Evolutionary conservation across 495 filamentous ascomycete species (phyloP).

Genomic region (Podospora pseudoanserina): DNA sequence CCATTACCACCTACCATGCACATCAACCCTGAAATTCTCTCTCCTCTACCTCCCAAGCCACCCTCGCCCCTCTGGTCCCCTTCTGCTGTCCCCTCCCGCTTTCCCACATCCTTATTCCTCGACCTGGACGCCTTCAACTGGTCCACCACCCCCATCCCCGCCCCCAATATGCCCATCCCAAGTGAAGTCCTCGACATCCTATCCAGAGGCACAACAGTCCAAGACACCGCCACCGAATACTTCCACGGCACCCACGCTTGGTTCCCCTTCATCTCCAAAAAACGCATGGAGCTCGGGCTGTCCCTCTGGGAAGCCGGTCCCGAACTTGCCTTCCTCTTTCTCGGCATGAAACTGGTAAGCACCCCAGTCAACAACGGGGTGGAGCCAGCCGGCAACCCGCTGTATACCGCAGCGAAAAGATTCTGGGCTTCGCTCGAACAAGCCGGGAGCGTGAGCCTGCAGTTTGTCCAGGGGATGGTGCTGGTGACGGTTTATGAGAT

Average conservation of each 20-base stretch:
- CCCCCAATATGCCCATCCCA: conserved; percentile 30
- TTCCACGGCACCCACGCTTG: conserved; percentile 38
- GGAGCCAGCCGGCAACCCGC: conserved; percentile 27
- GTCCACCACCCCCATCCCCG: conserved; percentile 30
- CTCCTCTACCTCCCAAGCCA: conserved; percentile 9
- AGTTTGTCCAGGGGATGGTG: conserved; percentile 42
- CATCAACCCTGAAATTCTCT: neutral
- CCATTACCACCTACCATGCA: neutral
- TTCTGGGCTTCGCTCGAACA: conserved; percentile 39
- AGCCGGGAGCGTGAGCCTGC: conserved; percentile 39
- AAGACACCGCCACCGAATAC: conserved; percentile 31
- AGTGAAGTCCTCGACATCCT: conserved; percentile 36
- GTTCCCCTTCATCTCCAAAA: conserved; percentile 53
- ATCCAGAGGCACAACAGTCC: conserved; percentile 28
- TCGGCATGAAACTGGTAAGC: conserved; percentile 48
- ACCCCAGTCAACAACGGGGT: conserved; percentile 27
- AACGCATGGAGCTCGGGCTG: conserved; percentile 40
- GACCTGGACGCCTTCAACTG: conserved; percentile 38
- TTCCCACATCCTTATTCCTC: conserved; percentile 34
- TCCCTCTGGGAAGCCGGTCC: conserved; percentile 42
- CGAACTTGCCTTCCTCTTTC: conserved; percentile 47
- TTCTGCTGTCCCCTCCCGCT: neutral
- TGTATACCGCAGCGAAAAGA: conserved; percentile 45
- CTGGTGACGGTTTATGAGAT: conserved; percentile 47
- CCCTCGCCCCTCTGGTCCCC: conserved; percentile 9